A percentile compares a stretch with the other conserved stretches of the same genome.
These are phyloP conservation scores for Candida ulmi DNA, from an alignment of 805 yeast species.

Conservation along the genomic window DNA sequence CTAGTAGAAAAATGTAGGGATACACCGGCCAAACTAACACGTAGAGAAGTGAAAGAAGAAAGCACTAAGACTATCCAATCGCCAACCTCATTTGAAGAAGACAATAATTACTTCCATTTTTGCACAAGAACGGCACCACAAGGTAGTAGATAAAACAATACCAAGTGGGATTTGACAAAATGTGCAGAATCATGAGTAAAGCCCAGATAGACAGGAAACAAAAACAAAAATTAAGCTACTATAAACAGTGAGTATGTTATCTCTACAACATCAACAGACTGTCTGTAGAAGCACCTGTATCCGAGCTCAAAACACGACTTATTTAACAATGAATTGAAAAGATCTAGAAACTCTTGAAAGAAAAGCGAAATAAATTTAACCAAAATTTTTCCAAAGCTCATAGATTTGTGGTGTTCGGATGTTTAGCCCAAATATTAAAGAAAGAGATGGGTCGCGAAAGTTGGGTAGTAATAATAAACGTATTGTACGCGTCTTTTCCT, in stretches of 20 bases:
- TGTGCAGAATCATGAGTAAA: slow-evolving; percentile 31
- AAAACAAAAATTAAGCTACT: too few relatives aligned
- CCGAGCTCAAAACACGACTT: neutral
- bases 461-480: too few relatives aligned
- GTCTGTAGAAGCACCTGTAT: neutral
- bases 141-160: slow-evolving; percentile 25
- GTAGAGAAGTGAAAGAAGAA: slow-evolving; percentile 3
- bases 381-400: too few relatives aligned
- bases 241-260: neutral
- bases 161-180: slow-evolving; percentile 38
- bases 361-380: too few relatives aligned
- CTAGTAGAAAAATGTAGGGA: slow-evolving; percentile 18
- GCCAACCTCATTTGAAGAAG: neutral
- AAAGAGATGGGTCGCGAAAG: neutral
- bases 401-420: neutral
- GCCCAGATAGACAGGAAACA: neutral
- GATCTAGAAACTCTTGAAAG: too few relatives aligned
- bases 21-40: slow-evolving; percentile 18
- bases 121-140: slow-evolving; percentile 42
- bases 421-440: neutral
- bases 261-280: neutral
- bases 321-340: too few relatives aligned
- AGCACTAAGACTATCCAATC: slow-evolving; percentile 27
- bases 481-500: neutral
- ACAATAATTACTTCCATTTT: slow-evolving; percentile 21